These are phyloP conservation scores for Aspergillus ochraceoroseus DNA, from an alignment of 2,329 filamentous ascomycete species.

Conservation along the genomic window DNA sequence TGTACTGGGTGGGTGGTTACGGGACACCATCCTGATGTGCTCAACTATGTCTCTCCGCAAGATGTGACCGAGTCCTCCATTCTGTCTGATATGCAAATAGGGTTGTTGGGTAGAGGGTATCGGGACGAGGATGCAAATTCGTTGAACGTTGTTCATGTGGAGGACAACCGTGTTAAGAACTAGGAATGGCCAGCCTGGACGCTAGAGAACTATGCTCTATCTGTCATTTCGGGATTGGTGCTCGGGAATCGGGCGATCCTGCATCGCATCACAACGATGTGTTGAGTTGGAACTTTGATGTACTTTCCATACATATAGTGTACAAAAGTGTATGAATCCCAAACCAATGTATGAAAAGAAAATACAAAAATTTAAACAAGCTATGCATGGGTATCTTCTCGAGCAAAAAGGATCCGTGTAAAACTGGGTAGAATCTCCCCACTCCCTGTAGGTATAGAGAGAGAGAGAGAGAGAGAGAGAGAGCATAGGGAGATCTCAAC, in stretches of 20 bases:
- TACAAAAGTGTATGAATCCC: conserved; percentile 4
- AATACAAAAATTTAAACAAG: neutral
- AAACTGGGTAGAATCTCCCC: no score
- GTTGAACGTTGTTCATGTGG: conserved; percentile 7
- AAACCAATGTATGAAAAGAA: neutral
- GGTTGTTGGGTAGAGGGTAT: conserved; percentile 7
- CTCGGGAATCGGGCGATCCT: no score
- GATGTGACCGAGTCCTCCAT: neutral
- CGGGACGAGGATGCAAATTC: conserved; percentile 1
- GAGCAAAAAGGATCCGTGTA: no score
- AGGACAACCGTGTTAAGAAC: conserved; percentile 4
- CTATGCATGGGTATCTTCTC: conserved; percentile 16
- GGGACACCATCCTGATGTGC: conserved; percentile 9
- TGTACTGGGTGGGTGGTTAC: conserved; percentile 1
- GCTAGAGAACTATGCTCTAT: no score
- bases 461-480: no score
- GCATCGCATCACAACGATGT: no score
- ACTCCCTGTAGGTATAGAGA: no score
- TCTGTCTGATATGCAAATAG: neutral
- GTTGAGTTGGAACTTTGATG: no score
- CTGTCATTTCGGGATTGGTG: no score
- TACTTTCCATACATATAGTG: no score
- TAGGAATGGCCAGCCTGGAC: no score
- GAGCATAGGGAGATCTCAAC: neutral
- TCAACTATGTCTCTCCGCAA: conserved; percentile 3